Evolutionary conservation across 768 basidiomycete genomes (phyloP), one percentile per base, ranked within the genome.

Genomic region (Lactarius indigo): DNA sequence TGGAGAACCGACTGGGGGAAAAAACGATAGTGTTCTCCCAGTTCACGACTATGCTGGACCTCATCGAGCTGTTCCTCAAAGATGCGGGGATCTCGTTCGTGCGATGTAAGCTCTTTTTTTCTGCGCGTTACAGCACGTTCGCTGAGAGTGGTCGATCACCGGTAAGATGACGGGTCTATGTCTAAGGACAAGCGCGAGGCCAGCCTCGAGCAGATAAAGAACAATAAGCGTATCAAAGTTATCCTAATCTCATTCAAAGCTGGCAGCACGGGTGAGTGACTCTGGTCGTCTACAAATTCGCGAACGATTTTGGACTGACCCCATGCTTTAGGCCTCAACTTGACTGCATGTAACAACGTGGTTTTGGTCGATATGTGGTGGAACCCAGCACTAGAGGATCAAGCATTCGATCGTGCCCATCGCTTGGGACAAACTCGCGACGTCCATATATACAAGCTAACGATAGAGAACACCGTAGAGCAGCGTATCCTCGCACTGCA

Each of bases 1-100:
- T 18, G 68, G 70, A 33, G 68, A 69, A 33, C 58, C 12, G n/a
- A 6, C 54, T n/a, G 15, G 52, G 33, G 67, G 94, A 97, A 74
- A 99, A 98, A 83, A 96, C 95, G 0, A 98, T 98, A 69, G 87
- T 99, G 26, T 98, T 98, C 74, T 95, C 93, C 0, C 96, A 97
- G 73, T 93, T 93, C 69, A 98, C 96, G 1, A 82, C 84, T 61
- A 87, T 92, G 90, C 79, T 99, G 68, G 87, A 96, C 75, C 74
- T 98, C 64, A 82, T 97, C 55, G 86, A 96, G 76, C 91, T 89
- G 0, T 97, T 97, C 78, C 79, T 99, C 76, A 79, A 79, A 33
- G 82, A 85, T 3, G 79, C 82, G 15, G 85, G 86, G 0, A 80
- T 95, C 71, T 82, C 84, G 68, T 96, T 84, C 74, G 91, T 91